phyloP scores from a whole-genome alignment of 208 protist genomes.

The Acanthamoeba lenticulata region DNA sequence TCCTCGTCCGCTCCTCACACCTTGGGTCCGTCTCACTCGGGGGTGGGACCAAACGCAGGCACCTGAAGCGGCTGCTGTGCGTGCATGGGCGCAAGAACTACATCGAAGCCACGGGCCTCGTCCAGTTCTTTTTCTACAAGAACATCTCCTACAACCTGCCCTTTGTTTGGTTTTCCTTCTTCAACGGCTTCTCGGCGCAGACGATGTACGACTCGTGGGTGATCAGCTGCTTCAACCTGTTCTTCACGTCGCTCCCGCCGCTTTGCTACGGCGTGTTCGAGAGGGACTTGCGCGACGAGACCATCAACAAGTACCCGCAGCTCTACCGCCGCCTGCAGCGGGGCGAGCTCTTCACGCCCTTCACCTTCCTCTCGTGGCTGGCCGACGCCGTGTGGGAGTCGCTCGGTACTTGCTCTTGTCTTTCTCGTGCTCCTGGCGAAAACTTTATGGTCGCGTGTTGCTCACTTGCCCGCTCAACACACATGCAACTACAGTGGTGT shows the following conservation, averaged over 20 bases:
- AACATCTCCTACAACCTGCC: slow-evolving; percentile 86
- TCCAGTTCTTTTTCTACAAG: slow-evolving; percentile 97
- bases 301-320: background rate
- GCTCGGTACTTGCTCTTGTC: background rate
- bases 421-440: too few species aligned
- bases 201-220: slow-evolving; percentile 21
- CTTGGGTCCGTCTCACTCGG: background rate
- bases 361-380: slow-evolving; percentile 25
- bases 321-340: background rate
- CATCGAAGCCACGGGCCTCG: slow-evolving; percentile 91
- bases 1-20: slow-evolving; percentile 11
- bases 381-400: slow-evolving; percentile 47
- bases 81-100: slow-evolving; percentile 89
- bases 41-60: slow-evolving; percentile 49
- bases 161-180: slow-evolving; percentile 92
- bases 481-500: background rate
- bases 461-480: too few species aligned
- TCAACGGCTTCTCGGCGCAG: slow-evolving; percentile 91
- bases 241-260: background rate
- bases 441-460: too few species aligned
- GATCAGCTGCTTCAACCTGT: background rate
- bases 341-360: background rate
- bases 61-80: slow-evolving; percentile 92
- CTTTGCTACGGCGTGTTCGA: background rate
- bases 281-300: background rate